These are phyloP conservation scores for Schwanniomyces polymorphus DNA, from an alignment of 805 yeast genomes.

Conservation along the genomic window DNA sequence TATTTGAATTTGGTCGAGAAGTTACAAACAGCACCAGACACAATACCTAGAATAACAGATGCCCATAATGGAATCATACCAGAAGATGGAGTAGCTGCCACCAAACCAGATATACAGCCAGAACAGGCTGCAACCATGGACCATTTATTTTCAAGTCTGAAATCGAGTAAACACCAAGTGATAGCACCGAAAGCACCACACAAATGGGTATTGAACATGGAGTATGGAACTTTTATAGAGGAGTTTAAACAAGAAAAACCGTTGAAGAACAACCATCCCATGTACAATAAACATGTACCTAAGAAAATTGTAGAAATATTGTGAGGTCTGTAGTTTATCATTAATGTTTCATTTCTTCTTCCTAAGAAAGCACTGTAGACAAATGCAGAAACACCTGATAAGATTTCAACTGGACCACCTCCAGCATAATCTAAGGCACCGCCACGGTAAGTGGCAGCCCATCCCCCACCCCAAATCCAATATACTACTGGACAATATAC, in stretches of 20 bases:
- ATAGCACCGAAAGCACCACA: conserved; percentile 90
- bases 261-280: conserved; percentile 96
- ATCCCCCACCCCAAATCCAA: conserved; percentile 96
- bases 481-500: conserved; percentile 94
- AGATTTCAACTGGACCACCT: conserved; percentile 95
- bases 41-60: conserved; percentile 78
- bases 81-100: conserved; percentile 95
- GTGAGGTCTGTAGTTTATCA: conserved; percentile 92
- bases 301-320: conserved; percentile 87
- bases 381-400: conserved; percentile 88
- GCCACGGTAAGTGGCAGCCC: conserved; percentile 78
- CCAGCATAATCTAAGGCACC: conserved; percentile 97
- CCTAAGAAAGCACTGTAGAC: conserved; percentile 83
- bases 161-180: conserved; percentile 90
- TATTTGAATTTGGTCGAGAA: conserved; percentile 86
- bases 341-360: conserved; percentile 68
- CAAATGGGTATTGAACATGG: conserved; percentile 88
- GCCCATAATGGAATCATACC: conserved; percentile 93
- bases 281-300: conserved; percentile 85
- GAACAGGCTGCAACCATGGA: conserved; percentile 94
- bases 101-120: conserved; percentile 92
- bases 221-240: conserved; percentile 78
- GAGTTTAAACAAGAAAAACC: conserved; percentile 88
- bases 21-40: conserved; percentile 83
- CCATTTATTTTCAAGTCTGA: conserved; percentile 85